Percentiles rank a stretch among this genome's conserved stretches.
Evolutionary conservation across 2,329 filamentous ascomycete species (phyloP).

Genomic region (Clarireedia hainanense): DNA sequence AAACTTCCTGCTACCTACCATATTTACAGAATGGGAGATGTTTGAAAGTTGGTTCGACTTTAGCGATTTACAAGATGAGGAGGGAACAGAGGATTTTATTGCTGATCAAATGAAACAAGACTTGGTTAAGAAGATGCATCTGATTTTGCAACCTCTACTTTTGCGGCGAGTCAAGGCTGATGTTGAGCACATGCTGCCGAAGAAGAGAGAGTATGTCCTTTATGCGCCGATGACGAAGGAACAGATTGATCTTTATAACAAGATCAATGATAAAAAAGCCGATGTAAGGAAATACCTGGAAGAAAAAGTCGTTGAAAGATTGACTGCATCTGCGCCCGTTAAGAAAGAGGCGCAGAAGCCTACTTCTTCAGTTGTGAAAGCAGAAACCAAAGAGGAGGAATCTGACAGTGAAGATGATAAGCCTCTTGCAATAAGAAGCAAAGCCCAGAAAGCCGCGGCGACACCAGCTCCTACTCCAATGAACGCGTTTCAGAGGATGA

Average conservation of each 20-base stretch:
- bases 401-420: constrained; percentile 26
- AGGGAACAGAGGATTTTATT: constrained; percentile 69
- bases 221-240: constrained; percentile 88
- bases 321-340: constrained; percentile 46
- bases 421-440: constrained; percentile 16
- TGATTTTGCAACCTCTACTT: constrained; percentile 85
- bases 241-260: constrained; percentile 82
- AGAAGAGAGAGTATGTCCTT: constrained; percentile 92
- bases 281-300: constrained; percentile 72
- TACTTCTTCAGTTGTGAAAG: constrained; percentile 6
- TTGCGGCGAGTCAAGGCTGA: constrained; percentile 86
- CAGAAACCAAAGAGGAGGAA: constrained; percentile 15
- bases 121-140: constrained; percentile 79
- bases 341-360: constrained; percentile 24
- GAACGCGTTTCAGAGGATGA: constrained; percentile 42
- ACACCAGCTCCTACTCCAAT: constrained; percentile 16
- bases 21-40: constrained; percentile 87
- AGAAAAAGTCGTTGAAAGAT: constrained; percentile 62
- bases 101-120: constrained; percentile 71
- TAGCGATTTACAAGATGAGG: constrained; percentile 78
- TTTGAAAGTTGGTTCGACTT: constrained; percentile 99
- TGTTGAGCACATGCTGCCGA: constrained; percentile 83
- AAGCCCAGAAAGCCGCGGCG: constrained; percentile 18
- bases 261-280: constrained; percentile 46
- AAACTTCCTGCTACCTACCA: constrained; percentile 85